Evolutionary conservation across 257 asterid species (phyloP).

Genomic region (Verbena officinalis): DNA sequence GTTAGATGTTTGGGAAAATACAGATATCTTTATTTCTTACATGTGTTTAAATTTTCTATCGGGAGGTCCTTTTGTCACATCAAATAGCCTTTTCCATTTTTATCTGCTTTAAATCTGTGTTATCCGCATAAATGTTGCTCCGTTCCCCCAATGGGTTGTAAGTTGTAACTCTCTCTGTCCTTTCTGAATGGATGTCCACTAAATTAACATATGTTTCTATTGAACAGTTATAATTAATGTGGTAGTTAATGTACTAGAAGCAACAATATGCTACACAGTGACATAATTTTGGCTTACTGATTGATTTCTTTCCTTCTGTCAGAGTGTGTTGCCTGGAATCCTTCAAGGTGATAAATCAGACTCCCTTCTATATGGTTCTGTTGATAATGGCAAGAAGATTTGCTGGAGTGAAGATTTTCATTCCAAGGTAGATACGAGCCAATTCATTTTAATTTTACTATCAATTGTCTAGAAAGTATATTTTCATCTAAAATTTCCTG

Average conservation of each 20-base stretch:
- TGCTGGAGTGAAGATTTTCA: conserved; percentile 92
- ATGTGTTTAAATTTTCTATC: background rate
- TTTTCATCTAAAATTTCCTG: conserved; percentile 1
- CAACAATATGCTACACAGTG: conserved; percentile 16
- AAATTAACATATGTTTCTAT: background rate
- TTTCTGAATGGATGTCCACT: conserved; percentile 7
- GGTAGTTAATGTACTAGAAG: background rate
- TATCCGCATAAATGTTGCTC: background rate
- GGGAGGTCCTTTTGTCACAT: background rate
- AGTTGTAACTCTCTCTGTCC: too few species aligned
- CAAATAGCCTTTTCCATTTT: background rate
- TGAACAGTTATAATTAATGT: background rate
- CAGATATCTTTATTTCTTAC: background rate
- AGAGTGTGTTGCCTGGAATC: conserved; percentile 98
- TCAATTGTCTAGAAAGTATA: background rate
- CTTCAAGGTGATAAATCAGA: conserved; percentile 97
- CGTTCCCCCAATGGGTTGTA: too few species aligned
- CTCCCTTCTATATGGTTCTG: conserved; percentile 92
- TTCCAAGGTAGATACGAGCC: conserved; percentile 64
- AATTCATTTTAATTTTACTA: conserved; percentile 8
- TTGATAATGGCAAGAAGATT: conserved; percentile 94
- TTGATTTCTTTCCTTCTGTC: conserved; percentile 30
- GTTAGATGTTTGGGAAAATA: background rate
- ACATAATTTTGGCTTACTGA: conserved; percentile 3
- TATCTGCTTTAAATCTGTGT: conserved; percentile 3